A percentile compares a stretch with the other conserved stretches of the same genome.
phyloP scores from a whole-genome alignment of 1,284 basidiomycete genomes.

The Prillingera fragicola region DNA sequence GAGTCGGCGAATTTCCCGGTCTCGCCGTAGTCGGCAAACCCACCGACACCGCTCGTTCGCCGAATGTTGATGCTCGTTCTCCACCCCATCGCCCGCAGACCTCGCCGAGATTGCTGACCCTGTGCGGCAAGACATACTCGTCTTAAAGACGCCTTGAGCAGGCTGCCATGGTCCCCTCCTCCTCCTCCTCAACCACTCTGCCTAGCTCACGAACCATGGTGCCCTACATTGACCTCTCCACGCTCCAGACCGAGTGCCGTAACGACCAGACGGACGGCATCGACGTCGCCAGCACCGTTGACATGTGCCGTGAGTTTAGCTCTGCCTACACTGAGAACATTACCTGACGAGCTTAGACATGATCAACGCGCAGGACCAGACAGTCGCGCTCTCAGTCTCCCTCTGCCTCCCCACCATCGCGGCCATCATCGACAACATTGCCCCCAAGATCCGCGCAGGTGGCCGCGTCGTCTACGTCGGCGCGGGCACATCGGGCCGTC shows the following conservation, averaged over 20 bases:
- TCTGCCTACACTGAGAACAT: neutral
- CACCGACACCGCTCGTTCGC: no score
- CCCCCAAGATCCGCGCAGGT: constrained; percentile 11
- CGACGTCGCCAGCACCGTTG: constrained; percentile 19
- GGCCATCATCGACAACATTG: constrained; percentile 15
- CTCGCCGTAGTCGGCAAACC: no score
- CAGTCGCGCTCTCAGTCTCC: constrained; percentile 14
- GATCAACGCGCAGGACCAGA: constrained; percentile 22
- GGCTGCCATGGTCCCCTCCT: no score
- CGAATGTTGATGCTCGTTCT: no score
- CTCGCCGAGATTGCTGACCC: no score
- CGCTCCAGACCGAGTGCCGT: constrained; percentile 18
- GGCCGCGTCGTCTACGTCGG: constrained; percentile 23
- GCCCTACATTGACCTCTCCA: constrained; percentile 8
- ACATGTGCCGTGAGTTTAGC: constrained; percentile 19
- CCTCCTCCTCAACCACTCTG: no score
- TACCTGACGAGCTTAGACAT: constrained; percentile 15
- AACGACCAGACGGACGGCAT: constrained; percentile 16
- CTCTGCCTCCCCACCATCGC: constrained; percentile 13
- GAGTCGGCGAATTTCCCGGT: no score
- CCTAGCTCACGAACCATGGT: no score
- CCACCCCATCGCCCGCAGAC: no score
- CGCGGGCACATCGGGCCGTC: constrained; percentile 17
- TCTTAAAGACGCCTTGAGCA: no score
- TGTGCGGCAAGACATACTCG: no score